Conservation (phyloP, 768 basidiomycete genomes). For the Amanita rubescens region DNA sequence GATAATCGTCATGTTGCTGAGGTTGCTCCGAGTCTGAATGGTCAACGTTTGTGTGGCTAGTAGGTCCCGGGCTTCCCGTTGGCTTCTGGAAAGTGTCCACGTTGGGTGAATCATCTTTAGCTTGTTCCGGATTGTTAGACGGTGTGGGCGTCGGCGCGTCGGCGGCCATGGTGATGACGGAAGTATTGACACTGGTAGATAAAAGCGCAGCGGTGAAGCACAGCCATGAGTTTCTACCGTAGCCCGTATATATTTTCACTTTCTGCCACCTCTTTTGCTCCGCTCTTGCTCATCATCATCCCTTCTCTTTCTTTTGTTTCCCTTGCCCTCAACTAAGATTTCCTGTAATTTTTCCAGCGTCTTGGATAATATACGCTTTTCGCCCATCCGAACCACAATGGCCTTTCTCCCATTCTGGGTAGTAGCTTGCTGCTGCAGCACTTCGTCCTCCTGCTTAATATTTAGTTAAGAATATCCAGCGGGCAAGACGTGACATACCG, state of each 20-base stretch:
- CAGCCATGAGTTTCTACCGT: background rate
- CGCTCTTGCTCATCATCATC: background rate
- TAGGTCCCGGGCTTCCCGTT: background rate
- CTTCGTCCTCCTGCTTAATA: constrained; percentile 43
- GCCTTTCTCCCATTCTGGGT: constrained; percentile 50
- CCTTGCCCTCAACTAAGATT: background rate
- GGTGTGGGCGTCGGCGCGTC: background rate
- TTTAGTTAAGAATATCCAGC: constrained; percentile 1
- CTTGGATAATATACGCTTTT: constrained; percentile 58
- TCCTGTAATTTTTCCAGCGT: constrained; percentile 17
- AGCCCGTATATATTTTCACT: background rate
- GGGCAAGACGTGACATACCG: constrained; percentile 34
- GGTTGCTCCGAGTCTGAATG: background rate
- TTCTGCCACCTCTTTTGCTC: constrained; percentile 1
- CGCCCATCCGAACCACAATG: constrained; percentile 67
- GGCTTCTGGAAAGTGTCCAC: background rate
- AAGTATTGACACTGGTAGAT: background rate
- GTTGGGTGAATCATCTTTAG: background rate
- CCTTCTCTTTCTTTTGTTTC: constrained; percentile 9
- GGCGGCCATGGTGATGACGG: constrained; percentile 3
- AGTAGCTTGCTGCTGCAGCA: constrained; percentile 29
- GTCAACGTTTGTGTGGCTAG: background rate
- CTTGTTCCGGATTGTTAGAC: background rate
- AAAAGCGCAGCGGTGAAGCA: background rate
- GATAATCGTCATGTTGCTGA: constrained; percentile 8